Base-by-base conservation (phyloP, 805 yeast genomes). In the Teunomyces gatunensis region DNA sequence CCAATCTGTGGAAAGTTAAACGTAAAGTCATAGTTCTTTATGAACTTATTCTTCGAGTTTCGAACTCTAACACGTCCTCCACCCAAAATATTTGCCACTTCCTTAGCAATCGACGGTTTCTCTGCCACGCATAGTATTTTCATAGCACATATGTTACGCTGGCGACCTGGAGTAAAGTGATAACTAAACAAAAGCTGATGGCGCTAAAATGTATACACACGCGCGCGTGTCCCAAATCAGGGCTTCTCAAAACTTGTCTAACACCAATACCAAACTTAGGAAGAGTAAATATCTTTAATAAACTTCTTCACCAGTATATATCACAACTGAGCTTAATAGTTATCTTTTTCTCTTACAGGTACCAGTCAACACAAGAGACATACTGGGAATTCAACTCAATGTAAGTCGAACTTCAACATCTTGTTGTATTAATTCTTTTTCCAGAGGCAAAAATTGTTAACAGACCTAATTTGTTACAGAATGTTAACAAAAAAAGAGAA, bases 111-210 rank as follows among this genome's bases (percentile, higher is more conserved):
- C 1, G 97, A 88, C 47, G 95, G 95, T 68, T 94, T 94, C 69
- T 94, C 99, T 2, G 99, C 99, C 47, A 94, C 97, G 68, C 97
- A 92, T 42, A 94, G 79, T 3, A 94, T 80, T 54, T 72, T 83
- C 94, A 88, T 86, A 15, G 45, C 39, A 33, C 40, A 37, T 37
- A 23, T 21, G 25, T 23, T 27, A 12, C 5, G 5, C 15, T 20
- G 39, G 27, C 25, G 34, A 32, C 34, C 13, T 15, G 17, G 17
- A 32, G 34, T 6, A 32, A 13, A 13, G 29, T n/a, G 11, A n/a
- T n/a, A 12, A 37, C 17, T 13, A 32, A n/a, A n/a, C 34, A 15
- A 37, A 37, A 37, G 18, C 29, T 18, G 39, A 37, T 37, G 40
- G 40, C 40, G 18, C 40, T n/a, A 37, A 21, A 37, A 20, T 17